Percentiles rank a stretch among this genome's conserved stretches.
phyloP scores from a whole-genome alignment of 2,329 filamentous ascomycete genomes.

The Nemania diffusa region DNA sequence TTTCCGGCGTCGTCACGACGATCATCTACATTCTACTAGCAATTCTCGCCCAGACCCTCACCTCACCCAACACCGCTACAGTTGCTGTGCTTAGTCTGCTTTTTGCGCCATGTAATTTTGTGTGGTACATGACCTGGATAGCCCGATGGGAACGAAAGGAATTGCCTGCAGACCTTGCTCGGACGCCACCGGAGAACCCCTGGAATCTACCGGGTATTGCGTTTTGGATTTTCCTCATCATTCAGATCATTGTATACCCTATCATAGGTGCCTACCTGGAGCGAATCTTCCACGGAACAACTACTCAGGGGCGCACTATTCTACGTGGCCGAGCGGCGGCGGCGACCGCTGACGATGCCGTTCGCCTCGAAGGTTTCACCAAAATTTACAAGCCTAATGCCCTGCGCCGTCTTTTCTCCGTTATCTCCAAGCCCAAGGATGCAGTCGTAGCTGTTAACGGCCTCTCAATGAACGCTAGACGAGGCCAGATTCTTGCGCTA shows the following conservation, averaged over 20 bases:
- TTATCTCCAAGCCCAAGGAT: constrained; percentile 61
- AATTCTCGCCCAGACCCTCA: constrained; percentile 82
- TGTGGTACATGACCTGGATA: constrained; percentile 80
- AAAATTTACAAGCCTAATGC: constrained; percentile 79
- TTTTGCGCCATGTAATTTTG: constrained; percentile 89
- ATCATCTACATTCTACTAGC: constrained; percentile 79
- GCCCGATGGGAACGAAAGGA: constrained; percentile 78
- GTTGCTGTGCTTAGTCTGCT: constrained; percentile 78
- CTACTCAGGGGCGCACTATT: constrained; percentile 68
- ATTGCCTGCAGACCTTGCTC: constrained; percentile 67
- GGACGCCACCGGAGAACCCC: constrained; percentile 70
- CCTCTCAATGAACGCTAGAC: constrained; percentile 75
- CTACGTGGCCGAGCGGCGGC: constrained; percentile 49
- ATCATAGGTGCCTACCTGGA: constrained; percentile 80
- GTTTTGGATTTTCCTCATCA: constrained; percentile 79
- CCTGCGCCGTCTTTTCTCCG: constrained; percentile 64
- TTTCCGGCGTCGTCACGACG: constrained; percentile 83
- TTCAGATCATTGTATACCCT: constrained; percentile 83
- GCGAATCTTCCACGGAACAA: constrained; percentile 78
- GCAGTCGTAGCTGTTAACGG: constrained; percentile 82
- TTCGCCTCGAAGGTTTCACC: constrained; percentile 77
- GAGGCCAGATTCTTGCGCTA: constrained; percentile 86
- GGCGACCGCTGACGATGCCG: constrained; percentile 60
- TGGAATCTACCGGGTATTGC: constrained; percentile 78
- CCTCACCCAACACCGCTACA: constrained; percentile 67